Percentiles rank a stretch among this genome's conserved stretches.
These are phyloP conservation scores for Ophiostoma novo-ulmi DNA, from an alignment of 2,329 filamentous ascomycete genomes.

Conservation along the genomic window DNA sequence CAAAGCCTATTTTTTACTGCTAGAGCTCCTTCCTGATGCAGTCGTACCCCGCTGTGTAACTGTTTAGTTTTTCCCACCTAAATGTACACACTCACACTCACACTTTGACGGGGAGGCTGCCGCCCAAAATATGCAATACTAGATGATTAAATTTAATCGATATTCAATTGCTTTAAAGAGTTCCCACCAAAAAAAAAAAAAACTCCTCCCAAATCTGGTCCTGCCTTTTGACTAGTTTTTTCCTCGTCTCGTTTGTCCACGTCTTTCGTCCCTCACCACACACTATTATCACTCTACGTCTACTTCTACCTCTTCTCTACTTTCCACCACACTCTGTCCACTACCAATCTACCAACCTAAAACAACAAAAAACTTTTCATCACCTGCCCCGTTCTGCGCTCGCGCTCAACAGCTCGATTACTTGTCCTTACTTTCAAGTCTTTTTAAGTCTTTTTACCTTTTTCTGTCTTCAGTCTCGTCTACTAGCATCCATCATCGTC, in stretches of 20 bases:
- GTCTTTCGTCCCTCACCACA: neutral
- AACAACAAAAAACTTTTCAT: neutral
- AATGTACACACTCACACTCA: no score
- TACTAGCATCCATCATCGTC: neutral
- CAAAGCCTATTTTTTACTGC: neutral
- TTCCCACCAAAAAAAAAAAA: neutral
- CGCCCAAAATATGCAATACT: neutral
- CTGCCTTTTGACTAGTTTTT: neutral
- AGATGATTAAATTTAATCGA: neutral
- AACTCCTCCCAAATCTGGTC: neutral
- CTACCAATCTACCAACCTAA: neutral
- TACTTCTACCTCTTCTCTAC: neutral
- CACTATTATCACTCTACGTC: neutral
- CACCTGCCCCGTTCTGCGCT: neutral
- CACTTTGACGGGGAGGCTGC: no score
- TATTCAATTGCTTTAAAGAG: neutral
- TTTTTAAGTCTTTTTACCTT: no score
- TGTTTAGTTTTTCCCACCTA: neutral
- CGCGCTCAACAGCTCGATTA: neutral
- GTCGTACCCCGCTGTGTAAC: neutral
- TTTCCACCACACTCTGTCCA: neutral
- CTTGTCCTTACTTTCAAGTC: neutral
- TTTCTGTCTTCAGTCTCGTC: neutral
- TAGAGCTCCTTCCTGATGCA: neutral
- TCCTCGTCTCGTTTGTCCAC: conserved; percentile 5